Conservation (phyloP, 2,329 filamentous ascomycete genomes). For the Ceratocystis papillata region DNA sequence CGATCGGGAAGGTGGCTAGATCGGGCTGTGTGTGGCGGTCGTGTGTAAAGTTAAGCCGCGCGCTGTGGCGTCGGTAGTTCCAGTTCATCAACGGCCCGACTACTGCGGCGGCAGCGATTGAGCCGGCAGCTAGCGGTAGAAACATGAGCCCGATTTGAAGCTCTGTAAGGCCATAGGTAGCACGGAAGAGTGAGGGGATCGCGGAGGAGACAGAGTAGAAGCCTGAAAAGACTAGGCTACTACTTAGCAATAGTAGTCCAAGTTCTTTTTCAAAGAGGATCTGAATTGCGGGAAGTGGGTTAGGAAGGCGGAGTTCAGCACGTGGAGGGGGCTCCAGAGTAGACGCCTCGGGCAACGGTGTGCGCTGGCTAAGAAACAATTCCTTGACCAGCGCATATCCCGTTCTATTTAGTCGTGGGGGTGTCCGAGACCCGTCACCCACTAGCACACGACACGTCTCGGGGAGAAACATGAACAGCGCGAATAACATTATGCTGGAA, state of each 20-base stretch:
- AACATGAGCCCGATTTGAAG: constrained; percentile 45
- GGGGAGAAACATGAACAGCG: constrained; percentile 42
- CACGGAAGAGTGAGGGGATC: constrained; percentile 36
- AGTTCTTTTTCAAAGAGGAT: constrained; percentile 37
- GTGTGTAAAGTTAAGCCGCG: constrained; percentile 41
- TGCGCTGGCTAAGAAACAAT: background rate
- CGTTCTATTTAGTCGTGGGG: constrained; percentile 33
- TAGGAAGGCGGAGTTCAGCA: constrained; percentile 28
- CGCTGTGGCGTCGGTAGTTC: constrained; percentile 55
- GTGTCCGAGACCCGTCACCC: constrained; percentile 41
- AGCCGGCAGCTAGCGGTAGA: constrained; percentile 41
- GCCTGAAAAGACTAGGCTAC: constrained; percentile 39
- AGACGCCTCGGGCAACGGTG: background rate
- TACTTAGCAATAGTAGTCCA: constrained; percentile 37
- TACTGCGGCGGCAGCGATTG: constrained; percentile 37
- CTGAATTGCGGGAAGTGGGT: constrained; percentile 34
- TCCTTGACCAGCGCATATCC: constrained; percentile 28
- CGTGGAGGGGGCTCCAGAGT: background rate
- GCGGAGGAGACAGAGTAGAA: constrained; percentile 41
- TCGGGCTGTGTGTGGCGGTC: constrained; percentile 42
- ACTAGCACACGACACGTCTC: constrained; percentile 42
- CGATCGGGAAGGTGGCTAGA: constrained; percentile 41
- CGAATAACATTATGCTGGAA: constrained; percentile 33
- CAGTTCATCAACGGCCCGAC: constrained; percentile 51
- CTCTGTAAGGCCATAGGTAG: constrained; percentile 50